phyloP scores from a whole-genome alignment of 2,329 filamentous ascomycete species.

The Diaporthe ampelina region DNA sequence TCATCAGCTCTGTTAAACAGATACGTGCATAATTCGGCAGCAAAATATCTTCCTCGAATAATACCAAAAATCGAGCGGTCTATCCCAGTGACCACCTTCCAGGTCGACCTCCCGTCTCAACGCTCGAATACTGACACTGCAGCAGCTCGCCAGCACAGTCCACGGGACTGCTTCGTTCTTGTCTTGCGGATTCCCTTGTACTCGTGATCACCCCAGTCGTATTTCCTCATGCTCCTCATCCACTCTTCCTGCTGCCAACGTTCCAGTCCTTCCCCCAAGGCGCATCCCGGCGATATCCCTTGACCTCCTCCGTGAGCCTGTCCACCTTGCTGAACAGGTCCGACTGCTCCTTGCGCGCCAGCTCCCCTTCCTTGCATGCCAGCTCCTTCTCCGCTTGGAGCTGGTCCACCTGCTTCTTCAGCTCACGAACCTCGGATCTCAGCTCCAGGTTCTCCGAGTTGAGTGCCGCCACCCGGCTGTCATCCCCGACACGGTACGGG shows the following conservation, averaged over 20 bases:
- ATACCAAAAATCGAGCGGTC: neutral
- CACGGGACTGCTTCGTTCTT: neutral
- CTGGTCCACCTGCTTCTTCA: neutral
- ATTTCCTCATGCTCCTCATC: neutral
- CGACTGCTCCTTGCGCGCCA: neutral
- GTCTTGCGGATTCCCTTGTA: too few relatives aligned
- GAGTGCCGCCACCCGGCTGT: neutral
- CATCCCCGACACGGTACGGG: neutral
- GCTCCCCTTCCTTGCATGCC: too few relatives aligned
- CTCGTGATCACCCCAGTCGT: neutral
- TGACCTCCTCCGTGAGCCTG: neutral
- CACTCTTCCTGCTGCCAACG: neutral
- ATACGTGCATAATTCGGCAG: neutral
- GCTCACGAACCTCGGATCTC: neutral
- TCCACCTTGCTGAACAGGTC: neutral
- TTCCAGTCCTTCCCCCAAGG: conserved; percentile 15
- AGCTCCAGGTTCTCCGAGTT: neutral
- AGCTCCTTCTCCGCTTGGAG: neutral
- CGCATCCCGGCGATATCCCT: neutral
- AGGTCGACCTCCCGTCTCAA: neutral
- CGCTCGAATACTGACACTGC: neutral
- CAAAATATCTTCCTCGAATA: neutral
- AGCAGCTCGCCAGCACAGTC: neutral
- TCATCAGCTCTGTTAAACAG: neutral
- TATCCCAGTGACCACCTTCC: neutral